A percentile compares a stretch with the other conserved stretches of the same genome.
phyloP scores from a whole-genome alignment of 352 stramenopile genomes.

The Pythium monospermum region DNA sequence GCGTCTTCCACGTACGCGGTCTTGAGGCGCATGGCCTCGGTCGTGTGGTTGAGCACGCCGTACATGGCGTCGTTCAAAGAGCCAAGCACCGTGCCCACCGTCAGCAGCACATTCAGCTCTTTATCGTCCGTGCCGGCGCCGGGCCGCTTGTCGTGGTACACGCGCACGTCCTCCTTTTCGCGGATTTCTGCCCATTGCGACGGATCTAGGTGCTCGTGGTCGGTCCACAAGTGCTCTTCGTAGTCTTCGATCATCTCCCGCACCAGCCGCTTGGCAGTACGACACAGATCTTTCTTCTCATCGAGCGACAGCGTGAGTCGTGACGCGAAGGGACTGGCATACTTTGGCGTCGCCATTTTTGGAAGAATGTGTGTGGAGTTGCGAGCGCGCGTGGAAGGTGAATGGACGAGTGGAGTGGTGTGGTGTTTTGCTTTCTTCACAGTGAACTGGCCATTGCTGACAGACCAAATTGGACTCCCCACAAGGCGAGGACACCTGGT shows the following conservation, averaged over 20 bases:
- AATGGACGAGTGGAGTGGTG: too few relatives aligned
- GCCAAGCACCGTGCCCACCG: constrained; percentile 40
- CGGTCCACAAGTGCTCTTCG: constrained; percentile 36
- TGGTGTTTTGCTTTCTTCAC: too few relatives aligned
- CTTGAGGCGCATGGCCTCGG: constrained; percentile 52
- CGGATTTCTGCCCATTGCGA: constrained; percentile 43
- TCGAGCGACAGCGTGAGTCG: constrained; percentile 40
- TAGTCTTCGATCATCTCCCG: constrained; percentile 46
- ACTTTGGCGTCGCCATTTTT: constrained; percentile 16
- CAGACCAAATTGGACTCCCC: too few relatives aligned
- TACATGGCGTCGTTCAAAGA: constrained; percentile 62
- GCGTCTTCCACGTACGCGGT: constrained; percentile 48
- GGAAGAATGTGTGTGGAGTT: too few relatives aligned
- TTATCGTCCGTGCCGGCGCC: constrained; percentile 22
- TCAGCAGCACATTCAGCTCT: constrained; percentile 17
- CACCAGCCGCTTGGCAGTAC: constrained; percentile 41
- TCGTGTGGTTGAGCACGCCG: constrained; percentile 36
- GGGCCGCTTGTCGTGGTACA: constrained; percentile 44
- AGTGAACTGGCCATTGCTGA: too few relatives aligned
- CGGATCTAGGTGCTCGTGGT: constrained; percentile 30
- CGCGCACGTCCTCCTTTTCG: constrained; percentile 37
- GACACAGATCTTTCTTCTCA: constrained; percentile 50
- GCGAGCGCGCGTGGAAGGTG: too few relatives aligned
- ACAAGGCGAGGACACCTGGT: too few relatives aligned
- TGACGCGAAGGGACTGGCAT: constrained; percentile 44